Percentiles rank a stretch among this genome's conserved stretches.
phyloP scores from a whole-genome alignment of 352 stramenopile genomes.

The Blastocystis sp. region DNA sequence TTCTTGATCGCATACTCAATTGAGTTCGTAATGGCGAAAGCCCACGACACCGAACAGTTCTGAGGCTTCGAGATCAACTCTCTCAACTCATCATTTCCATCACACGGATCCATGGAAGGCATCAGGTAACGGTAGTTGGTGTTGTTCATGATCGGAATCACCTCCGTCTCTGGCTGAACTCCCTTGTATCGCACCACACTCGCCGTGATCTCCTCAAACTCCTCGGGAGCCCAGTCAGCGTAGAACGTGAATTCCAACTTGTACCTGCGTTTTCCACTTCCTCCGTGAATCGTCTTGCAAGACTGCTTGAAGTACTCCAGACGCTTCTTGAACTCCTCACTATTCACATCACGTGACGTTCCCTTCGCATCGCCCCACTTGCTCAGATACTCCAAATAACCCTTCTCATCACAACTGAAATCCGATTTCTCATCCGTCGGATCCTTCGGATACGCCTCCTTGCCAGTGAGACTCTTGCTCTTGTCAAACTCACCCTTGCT shows the following conservation, averaged over 20 bases:
- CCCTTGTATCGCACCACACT: background rate
- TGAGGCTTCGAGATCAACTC: background rate
- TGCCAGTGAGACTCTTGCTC: constrained; percentile 13
- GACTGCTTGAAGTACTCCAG: too few relatives aligned
- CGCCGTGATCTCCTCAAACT: background rate
- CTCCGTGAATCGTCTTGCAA: too few relatives aligned
- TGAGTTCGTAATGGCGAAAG: background rate
- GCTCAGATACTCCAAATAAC: background rate
- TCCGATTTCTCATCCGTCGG: background rate
- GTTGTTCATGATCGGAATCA: background rate
- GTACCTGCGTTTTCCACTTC: too few relatives aligned
- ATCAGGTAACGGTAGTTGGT: background rate
- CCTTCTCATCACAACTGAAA: background rate
- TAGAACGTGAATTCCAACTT: constrained; percentile 8
- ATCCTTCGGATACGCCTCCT: background rate
- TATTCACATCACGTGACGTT: background rate
- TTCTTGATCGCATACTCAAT: constrained; percentile 22
- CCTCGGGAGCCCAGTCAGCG: background rate
- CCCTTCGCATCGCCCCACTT: background rate
- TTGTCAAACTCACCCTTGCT: background rate
- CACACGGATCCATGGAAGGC: background rate
- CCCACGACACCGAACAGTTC: background rate
- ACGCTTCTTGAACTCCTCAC: too few relatives aligned
- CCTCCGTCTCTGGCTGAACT: background rate
- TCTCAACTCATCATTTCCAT: background rate